phyloP scores from a whole-genome alignment of 805 yeast species.

The Cyberlindnera subsufficiens region DNA sequence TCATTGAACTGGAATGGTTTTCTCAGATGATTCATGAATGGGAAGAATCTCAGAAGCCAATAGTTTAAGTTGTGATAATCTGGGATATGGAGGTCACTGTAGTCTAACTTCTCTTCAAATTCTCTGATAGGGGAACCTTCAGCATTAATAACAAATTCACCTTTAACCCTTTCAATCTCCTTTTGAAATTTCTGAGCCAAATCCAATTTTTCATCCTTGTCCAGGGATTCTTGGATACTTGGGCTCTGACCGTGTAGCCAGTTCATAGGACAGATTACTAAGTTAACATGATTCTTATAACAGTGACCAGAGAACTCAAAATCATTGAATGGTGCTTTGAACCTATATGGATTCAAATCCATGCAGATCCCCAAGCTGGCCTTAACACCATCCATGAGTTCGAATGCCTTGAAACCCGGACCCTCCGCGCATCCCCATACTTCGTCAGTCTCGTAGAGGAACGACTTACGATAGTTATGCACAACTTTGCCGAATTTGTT shows the following conservation, averaged over 20 bases:
- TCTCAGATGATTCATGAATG: constrained; percentile 40
- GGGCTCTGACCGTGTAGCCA: constrained; percentile 62
- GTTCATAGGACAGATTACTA: constrained; percentile 78
- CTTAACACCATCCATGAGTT: constrained; percentile 26
- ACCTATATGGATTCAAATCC: constrained; percentile 88
- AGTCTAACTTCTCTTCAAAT: constrained; percentile 17
- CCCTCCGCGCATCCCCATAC: constrained; percentile 75
- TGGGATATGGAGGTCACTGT: constrained; percentile 31
- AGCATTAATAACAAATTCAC: constrained; percentile 11
- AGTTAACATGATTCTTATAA: constrained; percentile 37
- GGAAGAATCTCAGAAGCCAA: constrained; percentile 70
- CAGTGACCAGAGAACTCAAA: constrained; percentile 67
- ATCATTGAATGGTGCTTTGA: constrained; percentile 67
- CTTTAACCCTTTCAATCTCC: constrained; percentile 14
- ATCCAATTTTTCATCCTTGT: constrained; percentile 12
- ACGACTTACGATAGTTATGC: constrained; percentile 69
- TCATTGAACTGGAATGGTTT: constrained; percentile 7
- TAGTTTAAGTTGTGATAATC: constrained; percentile 52
- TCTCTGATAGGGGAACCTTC: constrained; percentile 2
- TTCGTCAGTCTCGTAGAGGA: constrained; percentile 73
- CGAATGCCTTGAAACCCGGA: constrained; percentile 48
- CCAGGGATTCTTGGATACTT: constrained; percentile 25
- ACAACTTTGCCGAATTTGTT: constrained; percentile 52
- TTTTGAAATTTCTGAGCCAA: constrained; percentile 5
- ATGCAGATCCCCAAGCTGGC: constrained; percentile 83